These are phyloP conservation scores for Colletotrichum tabaci DNA, from an alignment of 2,329 filamentous ascomycete species.

Conservation along the genomic window DNA sequence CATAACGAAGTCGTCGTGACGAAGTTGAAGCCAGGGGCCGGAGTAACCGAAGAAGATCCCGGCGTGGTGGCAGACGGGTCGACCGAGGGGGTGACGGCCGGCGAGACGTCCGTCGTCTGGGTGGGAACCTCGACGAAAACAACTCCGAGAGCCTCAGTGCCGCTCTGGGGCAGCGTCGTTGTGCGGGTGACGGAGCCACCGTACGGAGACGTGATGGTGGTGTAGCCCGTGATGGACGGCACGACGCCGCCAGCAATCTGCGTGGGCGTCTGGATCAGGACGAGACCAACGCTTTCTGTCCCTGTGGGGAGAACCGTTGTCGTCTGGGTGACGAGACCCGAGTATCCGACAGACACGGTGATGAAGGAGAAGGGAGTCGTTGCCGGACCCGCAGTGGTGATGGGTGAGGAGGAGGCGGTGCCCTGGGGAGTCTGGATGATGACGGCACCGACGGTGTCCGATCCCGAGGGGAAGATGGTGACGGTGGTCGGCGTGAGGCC, in stretches of 20 bases:
- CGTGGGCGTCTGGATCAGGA: conserved; percentile 33
- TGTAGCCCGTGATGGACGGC: conserved; percentile 6
- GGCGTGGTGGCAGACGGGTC: background rate
- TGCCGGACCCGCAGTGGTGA: background rate
- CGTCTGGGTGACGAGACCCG: conserved; percentile 21
- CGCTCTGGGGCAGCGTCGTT: background rate
- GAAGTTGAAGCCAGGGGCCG: conserved; percentile 1
- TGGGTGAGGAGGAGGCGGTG: background rate
- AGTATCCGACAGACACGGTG: conserved; percentile 30
- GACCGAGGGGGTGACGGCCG: background rate
- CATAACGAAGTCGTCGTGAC: conserved; percentile 10
- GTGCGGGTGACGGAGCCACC: background rate
- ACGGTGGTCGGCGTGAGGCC: conserved; percentile 7
- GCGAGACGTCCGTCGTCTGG: background rate
- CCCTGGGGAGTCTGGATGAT: conserved; percentile 27
- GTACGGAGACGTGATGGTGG: conserved; percentile 1
- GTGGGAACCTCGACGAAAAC: background rate
- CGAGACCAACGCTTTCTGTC: conserved; percentile 17
- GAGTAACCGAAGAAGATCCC: background rate
- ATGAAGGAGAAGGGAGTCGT: conserved; percentile 19
- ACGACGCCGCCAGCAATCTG: background rate
- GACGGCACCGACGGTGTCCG: conserved; percentile 26
- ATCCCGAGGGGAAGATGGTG: conserved; percentile 31
- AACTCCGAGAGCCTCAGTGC: background rate
- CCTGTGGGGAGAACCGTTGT: conserved; percentile 25